Conservation (phyloP, 2,329 filamentous ascomycete genomes). For the Rhinocladiella similis region DNA sequence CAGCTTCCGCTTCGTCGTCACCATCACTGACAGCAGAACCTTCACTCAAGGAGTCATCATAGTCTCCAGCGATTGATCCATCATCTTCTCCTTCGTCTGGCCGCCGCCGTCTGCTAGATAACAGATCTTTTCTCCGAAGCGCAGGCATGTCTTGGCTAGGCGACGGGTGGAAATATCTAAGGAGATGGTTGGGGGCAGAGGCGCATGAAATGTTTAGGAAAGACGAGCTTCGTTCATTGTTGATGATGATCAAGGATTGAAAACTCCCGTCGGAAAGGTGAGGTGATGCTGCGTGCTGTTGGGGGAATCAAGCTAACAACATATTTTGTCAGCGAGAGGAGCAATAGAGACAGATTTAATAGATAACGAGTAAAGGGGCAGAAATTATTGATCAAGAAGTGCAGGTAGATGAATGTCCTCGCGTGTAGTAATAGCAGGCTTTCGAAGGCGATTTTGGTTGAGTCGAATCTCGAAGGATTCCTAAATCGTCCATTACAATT, state of each 20-base stretch:
- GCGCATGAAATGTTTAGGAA: neutral
- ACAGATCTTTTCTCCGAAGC: slow-evolving; percentile 43
- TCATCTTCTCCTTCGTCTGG: slow-evolving; percentile 54
- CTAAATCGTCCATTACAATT: neutral
- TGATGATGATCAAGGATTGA: slow-evolving; percentile 13
- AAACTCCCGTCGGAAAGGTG: slow-evolving; percentile 14
- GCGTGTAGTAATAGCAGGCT: neutral
- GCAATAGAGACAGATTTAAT: neutral
- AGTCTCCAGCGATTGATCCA: slow-evolving; percentile 48
- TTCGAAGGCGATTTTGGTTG: neutral
- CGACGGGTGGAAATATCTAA: neutral
- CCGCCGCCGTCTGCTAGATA: slow-evolving; percentile 46
- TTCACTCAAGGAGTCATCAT: slow-evolving; percentile 64
- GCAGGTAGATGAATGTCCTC: neutral
- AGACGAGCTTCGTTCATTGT: slow-evolving; percentile 15
- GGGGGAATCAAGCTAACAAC: slow-evolving; percentile 1
- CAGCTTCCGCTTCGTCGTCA: slow-evolving; percentile 60
- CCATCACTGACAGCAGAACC: slow-evolving; percentile 57
- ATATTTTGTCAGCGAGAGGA: slow-evolving; percentile 1
- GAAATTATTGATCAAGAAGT: neutral
- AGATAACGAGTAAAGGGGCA: neutral
- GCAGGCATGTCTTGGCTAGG: slow-evolving; percentile 40
- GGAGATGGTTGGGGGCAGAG: no score
- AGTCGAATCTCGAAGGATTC: slow-evolving; percentile 1
- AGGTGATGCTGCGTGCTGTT: slow-evolving; percentile 1